Percentiles rank a stretch among this genome's conserved stretches.
These are phyloP conservation scores for Phascolomyces articulosus DNA, from an alignment of 371 early-diverging fungal species.

Conservation along the genomic window DNA sequence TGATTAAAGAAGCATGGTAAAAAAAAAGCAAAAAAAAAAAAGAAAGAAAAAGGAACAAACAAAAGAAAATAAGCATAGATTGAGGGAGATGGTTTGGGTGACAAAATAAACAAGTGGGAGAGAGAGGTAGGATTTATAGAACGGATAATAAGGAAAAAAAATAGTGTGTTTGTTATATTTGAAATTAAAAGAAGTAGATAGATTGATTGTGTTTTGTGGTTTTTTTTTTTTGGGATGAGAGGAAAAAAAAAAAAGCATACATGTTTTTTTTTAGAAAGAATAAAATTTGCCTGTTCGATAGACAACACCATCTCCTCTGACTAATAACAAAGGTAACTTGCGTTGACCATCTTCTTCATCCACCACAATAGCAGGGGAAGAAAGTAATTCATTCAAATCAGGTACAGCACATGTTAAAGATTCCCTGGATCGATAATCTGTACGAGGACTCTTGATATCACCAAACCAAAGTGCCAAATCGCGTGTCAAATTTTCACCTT, in stretches of 20 bases:
- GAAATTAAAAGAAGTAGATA: conserved; percentile 8
- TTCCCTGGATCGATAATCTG: conserved; percentile 58
- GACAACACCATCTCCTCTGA: conserved; percentile 68
- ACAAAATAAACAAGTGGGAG: too few species aligned
- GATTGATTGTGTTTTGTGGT: neutral
- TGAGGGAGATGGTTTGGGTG: too few species aligned
- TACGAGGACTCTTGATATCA: conserved; percentile 53
- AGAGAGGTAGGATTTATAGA: too few species aligned
- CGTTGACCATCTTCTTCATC: conserved; percentile 34
- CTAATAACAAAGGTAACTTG: conserved; percentile 61
- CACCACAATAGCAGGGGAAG: conserved; percentile 21
- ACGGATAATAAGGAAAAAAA: too few species aligned
- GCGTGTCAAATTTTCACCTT: conserved; percentile 68
- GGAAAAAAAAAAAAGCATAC: neutral
- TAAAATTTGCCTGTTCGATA: conserved; percentile 61
- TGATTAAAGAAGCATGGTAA: too few species aligned
- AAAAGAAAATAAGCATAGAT: too few species aligned
- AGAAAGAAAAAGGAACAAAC: too few species aligned
- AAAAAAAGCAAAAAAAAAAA: too few species aligned
- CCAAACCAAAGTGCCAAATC: conserved; percentile 78
- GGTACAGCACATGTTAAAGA: conserved; percentile 52
- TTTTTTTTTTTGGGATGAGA: neutral
- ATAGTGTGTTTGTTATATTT: too few species aligned
- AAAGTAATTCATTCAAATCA: conserved; percentile 22
- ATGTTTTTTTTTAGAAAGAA: conserved; percentile 24